These are phyloP conservation scores for Hymenotorrendiella dingleyae DNA, from an alignment of 2,329 filamentous ascomycete species.

Conservation along the genomic window DNA sequence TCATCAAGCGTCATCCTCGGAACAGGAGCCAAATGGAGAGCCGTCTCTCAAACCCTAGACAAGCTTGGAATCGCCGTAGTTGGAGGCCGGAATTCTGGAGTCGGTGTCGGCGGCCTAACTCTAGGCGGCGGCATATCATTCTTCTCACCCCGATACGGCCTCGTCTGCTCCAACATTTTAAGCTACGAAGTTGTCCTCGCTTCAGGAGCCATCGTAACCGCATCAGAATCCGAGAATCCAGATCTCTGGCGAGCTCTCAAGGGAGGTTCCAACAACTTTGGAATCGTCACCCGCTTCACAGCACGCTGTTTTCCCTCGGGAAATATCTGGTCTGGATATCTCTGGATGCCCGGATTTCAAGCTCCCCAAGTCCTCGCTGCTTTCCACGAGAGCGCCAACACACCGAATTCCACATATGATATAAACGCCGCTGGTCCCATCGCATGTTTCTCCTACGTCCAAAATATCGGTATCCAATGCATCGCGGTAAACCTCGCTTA, in stretches of 20 bases:
- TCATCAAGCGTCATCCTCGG: conserved; percentile 19
- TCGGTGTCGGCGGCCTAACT: conserved; percentile 9
- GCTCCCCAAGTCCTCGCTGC: conserved; percentile 1
- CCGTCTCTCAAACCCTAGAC: conserved; percentile 3
- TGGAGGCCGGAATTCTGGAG: conserved; percentile 5
- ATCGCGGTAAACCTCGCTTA: background rate
- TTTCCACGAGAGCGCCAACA: conserved; percentile 2
- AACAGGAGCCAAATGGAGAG: conserved; percentile 5
- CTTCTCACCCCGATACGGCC: conserved; percentile 11
- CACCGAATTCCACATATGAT: conserved; percentile 9
- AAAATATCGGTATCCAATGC: conserved; percentile 6
- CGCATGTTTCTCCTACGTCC: conserved; percentile 7
- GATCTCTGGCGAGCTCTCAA: conserved; percentile 13
- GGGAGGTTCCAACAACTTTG: conserved; percentile 14
- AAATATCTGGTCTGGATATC: conserved; percentile 3
- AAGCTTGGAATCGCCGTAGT: conserved; percentile 2
- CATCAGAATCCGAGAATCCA: conserved; percentile 5
- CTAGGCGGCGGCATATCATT: conserved; percentile 9
- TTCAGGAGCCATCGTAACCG: conserved; percentile 7
- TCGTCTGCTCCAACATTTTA: conserved; percentile 7
- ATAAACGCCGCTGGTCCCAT: conserved; percentile 3
- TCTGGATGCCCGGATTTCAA: conserved; percentile 2
- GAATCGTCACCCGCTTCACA: conserved; percentile 12
- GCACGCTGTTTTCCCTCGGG: conserved; percentile 10
- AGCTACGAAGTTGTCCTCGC: conserved; percentile 39